These are phyloP conservation scores for Nitzschia sp. DNA, from an alignment of 108 stramenopile species.

Conservation along the genomic window DNA sequence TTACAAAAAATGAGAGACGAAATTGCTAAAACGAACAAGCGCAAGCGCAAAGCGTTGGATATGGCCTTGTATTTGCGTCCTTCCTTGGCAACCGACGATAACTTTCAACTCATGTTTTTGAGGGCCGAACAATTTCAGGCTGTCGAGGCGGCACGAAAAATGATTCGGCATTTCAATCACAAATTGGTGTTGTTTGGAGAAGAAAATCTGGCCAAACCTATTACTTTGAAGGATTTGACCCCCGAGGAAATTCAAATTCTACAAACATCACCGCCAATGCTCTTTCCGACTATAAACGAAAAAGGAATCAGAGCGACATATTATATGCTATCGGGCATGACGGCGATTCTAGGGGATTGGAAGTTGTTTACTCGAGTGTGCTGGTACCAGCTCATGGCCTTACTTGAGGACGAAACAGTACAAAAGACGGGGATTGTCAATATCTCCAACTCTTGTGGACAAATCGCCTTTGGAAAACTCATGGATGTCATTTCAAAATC, in stretches of 20 bases:
- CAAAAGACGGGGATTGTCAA: too few species aligned
- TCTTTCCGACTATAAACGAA: too few species aligned
- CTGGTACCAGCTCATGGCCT: too few species aligned
- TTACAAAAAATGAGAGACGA: conserved; percentile 2
- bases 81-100: not conserved
- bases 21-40: not conserved
- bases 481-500: too few species aligned
- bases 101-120: not conserved
- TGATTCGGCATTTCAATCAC: not conserved
- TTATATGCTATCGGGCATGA: too few species aligned
- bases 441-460: too few species aligned
- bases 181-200: not conserved
- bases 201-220: not conserved
- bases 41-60: not conserved
- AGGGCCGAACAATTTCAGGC: not conserved
- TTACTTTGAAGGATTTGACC: conserved; percentile 1
- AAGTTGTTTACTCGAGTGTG: too few species aligned
- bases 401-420: too few species aligned
- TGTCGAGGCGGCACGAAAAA: not conserved
- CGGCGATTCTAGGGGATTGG: too few species aligned
- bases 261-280: too few species aligned
- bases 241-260: not conserved
- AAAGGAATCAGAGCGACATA: too few species aligned
- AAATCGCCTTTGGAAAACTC: too few species aligned
- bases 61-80: not conserved